These are phyloP conservation scores for Paraphaeosphaeria sporulosa DNA, from an alignment of 2,329 filamentous ascomycete genomes.

Conservation along the genomic window DNA sequence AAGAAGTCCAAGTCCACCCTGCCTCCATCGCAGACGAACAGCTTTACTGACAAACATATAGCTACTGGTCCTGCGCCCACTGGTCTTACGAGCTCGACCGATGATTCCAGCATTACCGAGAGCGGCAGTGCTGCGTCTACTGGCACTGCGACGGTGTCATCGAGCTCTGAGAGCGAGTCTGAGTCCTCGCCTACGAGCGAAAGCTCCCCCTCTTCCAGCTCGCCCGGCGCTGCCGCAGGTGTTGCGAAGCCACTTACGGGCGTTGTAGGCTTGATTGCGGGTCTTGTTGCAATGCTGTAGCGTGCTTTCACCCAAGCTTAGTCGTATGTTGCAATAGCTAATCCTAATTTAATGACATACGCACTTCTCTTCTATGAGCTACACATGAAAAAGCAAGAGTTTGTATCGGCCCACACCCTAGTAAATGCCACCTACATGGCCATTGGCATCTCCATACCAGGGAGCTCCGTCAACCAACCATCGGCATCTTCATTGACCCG, in stretches of 20 bases:
- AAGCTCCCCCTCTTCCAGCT: not conserved
- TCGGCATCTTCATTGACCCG: slow-evolving; percentile 35
- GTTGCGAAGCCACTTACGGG: not conserved
- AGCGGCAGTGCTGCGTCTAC: slow-evolving; percentile 5
- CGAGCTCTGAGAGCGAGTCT: not conserved
- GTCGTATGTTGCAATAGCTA: not conserved
- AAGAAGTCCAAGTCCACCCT: not conserved
- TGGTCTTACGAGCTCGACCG: not conserved
- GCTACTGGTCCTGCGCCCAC: not conserved
- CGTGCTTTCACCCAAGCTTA: not conserved
- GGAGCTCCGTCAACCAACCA: slow-evolving; percentile 30
- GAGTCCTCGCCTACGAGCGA: not conserved
- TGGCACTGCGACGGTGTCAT: not conserved
- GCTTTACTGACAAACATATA: not conserved
- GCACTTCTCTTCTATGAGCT: not conserved
- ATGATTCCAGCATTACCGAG: not conserved
- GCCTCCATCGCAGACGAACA: not conserved
- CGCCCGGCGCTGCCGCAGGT: not conserved
- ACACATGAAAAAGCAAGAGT: not conserved
- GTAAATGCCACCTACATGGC: not conserved
- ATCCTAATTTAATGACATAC: not conserved
- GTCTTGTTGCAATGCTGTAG: slow-evolving; percentile 1
- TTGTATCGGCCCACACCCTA: too few species aligned
- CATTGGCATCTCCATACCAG: slow-evolving; percentile 25
- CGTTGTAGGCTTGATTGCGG: slow-evolving; percentile 6